These are phyloP conservation scores for Solanum bukasovii DNA, from an alignment of 257 asterid genomes.

Conservation along the genomic window DNA sequence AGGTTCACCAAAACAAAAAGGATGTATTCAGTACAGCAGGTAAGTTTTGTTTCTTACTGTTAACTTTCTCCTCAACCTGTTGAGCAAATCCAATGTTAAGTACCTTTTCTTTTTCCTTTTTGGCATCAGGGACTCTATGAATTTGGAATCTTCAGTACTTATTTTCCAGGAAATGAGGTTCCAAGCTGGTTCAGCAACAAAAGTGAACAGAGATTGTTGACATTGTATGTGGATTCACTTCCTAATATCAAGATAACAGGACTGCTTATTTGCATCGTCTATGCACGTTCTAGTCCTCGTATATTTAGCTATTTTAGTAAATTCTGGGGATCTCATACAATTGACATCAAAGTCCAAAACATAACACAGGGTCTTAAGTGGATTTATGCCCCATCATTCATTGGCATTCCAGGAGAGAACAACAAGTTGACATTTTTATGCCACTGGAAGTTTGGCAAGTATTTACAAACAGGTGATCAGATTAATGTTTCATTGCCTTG, in stretches of 20 bases:
- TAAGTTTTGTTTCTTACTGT: background rate
- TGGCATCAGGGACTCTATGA: constrained; percentile 6
- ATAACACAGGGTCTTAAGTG: background rate
- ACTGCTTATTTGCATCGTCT: background rate
- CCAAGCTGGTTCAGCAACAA: constrained; percentile 1
- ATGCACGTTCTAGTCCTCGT: background rate
- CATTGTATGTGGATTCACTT: background rate
- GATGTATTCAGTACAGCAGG: background rate
- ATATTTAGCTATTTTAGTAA: background rate
- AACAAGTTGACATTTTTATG: background rate
- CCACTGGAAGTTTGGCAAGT: constrained; percentile 4
- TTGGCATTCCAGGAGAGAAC: constrained; percentile 8
- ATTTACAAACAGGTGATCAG: constrained; percentile 4
- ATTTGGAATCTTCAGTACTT: constrained; percentile 11
- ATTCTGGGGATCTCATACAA: background rate
- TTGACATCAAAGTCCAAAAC: background rate
- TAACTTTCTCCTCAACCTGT: background rate
- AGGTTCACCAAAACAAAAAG: background rate
- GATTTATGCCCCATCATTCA: constrained; percentile 7
- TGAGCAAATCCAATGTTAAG: background rate
- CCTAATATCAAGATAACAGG: background rate
- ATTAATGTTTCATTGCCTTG: constrained; percentile 6
- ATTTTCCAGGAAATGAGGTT: constrained; percentile 7
- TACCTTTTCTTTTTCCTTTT: background rate
- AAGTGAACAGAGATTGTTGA: background rate